Evolutionary conservation across 805 yeast species (phyloP), one percentile per base, ranked within the genome.

Genomic region (Ogataea nitratoaversa): DNA sequence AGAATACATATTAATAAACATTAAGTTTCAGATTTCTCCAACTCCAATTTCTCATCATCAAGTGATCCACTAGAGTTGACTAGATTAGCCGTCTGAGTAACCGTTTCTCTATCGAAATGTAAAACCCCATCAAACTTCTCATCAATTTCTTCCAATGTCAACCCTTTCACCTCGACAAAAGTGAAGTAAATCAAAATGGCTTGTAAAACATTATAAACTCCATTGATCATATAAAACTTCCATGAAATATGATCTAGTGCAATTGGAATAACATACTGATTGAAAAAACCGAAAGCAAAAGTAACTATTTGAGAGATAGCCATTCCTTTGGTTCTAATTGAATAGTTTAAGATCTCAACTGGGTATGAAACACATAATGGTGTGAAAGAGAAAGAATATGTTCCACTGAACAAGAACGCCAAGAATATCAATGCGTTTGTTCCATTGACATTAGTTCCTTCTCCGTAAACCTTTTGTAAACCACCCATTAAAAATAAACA

Each of bases 221-320:
- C 60, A 43, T 54, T 56, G 29, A 50, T 44, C 43, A 54, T 41
- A 46, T 51, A 50, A 36, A 52, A 52, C 34, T 50, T 47, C 54
- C 56, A 52, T 11, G 48, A 39, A 36, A 52, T 47, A 33, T 48
- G 44, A 27, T 47, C 52, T 35, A 56, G 35, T 3, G 58, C 60
- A 29, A 66, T 58, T 12, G 71, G 66, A 33, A 52, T 49, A 22
- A 47, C 56, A 33, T 52, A 56, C 38, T 49, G 53, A 37, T 52
- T 54, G 48, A 55, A 46, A 34, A 55, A 48, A 11, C 57, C 57
- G 38, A 52, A 54, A 0, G 45, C 55, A 37, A 48, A 50, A 7
- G 53, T 47, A 32, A 54, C 50, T 25, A 58, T 34, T 34, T 52
- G 52, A 32, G 50, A 50, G 30, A 53, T 33, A 0, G 59, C 54